Evolutionary conservation across 1,284 basidiomycete species (phyloP).

Genomic region (Inonotus hispidus): DNA sequence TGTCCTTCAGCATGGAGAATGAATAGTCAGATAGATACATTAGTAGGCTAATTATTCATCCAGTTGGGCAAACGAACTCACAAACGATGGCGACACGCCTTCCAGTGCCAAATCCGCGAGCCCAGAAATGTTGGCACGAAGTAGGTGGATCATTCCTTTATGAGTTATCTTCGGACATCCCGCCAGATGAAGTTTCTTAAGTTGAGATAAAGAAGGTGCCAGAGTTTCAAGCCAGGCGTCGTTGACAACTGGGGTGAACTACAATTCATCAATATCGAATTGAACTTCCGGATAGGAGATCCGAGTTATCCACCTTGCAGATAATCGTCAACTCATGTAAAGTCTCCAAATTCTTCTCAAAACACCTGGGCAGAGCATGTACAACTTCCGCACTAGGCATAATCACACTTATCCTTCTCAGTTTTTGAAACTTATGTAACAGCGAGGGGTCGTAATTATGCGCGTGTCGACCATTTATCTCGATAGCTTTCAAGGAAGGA

Average conservation of each 20-base stretch:
- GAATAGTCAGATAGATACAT: not conserved
- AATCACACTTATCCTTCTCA: constrained; percentile 54
- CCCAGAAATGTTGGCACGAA: constrained; percentile 39
- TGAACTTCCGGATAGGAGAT: not conserved
- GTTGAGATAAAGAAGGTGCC: constrained; percentile 39
- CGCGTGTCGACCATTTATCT: constrained; percentile 61
- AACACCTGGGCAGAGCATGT: constrained; percentile 45
- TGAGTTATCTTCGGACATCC: constrained; percentile 69
- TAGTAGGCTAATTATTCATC: not conserved
- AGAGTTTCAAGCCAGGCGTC: constrained; percentile 46
- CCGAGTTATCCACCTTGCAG: constrained; percentile 48
- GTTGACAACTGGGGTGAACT: constrained; percentile 45
- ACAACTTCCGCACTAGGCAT: constrained; percentile 61
- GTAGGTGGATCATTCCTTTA: constrained; percentile 44
- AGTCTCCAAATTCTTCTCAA: constrained; percentile 35
- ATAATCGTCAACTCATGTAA: constrained; percentile 55
- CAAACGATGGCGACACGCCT: constrained; percentile 54
- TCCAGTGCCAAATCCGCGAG: constrained; percentile 54
- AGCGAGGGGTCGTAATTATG: constrained; percentile 47
- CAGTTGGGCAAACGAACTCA: constrained; percentile 11
- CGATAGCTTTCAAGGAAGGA: constrained; percentile 44
- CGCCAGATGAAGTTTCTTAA: constrained; percentile 53
- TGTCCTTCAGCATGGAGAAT: constrained; percentile 36
- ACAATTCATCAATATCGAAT: not conserved
- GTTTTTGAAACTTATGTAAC: constrained; percentile 42